Evolutionary conservation across 345 rosid species (phyloP).

Genomic region (Eucalyptus leucophloia): DNA sequence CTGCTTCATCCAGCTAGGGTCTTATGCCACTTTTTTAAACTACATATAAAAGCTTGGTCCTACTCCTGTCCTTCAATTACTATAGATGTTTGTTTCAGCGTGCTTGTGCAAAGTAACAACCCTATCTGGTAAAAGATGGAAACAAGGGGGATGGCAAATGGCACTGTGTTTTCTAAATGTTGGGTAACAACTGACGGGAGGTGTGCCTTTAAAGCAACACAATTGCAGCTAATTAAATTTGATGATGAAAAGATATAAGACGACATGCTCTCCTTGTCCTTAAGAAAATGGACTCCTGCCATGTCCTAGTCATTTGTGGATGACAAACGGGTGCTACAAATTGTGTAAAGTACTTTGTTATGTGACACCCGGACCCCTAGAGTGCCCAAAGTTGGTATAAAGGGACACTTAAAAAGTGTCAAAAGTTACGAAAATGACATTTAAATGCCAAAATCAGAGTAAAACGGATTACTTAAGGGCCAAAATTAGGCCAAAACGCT

Average conservation of each 20-base stretch:
- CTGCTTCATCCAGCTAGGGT: neutral
- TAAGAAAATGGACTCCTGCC: neutral
- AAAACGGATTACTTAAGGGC: rapidly evolving
- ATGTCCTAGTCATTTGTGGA: neutral
- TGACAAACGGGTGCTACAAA: neutral
- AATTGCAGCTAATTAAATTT: neutral
- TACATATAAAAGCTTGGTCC: neutral
- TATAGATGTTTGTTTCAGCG: neutral
- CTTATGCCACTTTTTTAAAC: neutral
- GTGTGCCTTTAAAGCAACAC: neutral
- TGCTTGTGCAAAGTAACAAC: neutral
- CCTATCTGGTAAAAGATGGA: neutral
- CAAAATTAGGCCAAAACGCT: rapidly evolving
- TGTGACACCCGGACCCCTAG: rapidly evolving
- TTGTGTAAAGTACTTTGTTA: neutral
- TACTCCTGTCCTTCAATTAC: neutral
- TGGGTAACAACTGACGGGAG: neutral
- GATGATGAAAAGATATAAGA: neutral
- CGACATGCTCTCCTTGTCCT: neutral
- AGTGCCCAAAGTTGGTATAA: rapidly evolving
- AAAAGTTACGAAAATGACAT: rapidly evolving
- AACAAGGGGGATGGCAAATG: neutral
- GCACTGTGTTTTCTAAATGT: neutral
- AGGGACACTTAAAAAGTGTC: rapidly evolving
- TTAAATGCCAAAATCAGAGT: rapidly evolving